Conservation (phyloP, 139 green algal genomes). For the Mesostigma viride region DNA sequence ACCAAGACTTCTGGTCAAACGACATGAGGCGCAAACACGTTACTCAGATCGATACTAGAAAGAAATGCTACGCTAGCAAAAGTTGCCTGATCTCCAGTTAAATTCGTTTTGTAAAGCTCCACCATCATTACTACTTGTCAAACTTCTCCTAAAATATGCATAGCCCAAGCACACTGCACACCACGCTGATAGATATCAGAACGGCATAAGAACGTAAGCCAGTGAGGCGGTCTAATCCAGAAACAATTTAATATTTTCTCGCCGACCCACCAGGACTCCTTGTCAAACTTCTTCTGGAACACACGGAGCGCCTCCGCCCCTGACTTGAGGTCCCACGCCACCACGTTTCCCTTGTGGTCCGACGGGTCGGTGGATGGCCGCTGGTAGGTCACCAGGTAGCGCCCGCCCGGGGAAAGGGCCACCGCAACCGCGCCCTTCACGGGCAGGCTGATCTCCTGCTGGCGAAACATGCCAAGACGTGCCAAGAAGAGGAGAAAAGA, state of each 20-base stretch:
- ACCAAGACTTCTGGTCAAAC: no score
- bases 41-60: no score
- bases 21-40: no score
- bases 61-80: no score
- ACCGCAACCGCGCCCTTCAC: no score
- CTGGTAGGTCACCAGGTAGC: constrained; percentile 53
- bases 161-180: background rate
- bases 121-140: background rate
- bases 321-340: constrained; percentile 48
- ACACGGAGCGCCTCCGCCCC: constrained; percentile 37
- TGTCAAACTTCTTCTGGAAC: constrained; percentile 25
- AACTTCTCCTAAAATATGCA: background rate
- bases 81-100: no score
- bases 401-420: no score
- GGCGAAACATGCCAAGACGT: no score
- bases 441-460: no score
- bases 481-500: no score
- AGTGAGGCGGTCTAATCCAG: background rate
- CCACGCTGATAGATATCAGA: background rate
- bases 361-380: constrained; percentile 39
- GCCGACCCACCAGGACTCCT: constrained; percentile 5
- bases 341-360: constrained; percentile 40
- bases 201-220: background rate
- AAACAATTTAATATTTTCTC: background rate
- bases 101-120: background rate